Evolutionary conservation across 148 eudicot genomes (phyloP).

Genomic region (Cornus florida): DNA sequence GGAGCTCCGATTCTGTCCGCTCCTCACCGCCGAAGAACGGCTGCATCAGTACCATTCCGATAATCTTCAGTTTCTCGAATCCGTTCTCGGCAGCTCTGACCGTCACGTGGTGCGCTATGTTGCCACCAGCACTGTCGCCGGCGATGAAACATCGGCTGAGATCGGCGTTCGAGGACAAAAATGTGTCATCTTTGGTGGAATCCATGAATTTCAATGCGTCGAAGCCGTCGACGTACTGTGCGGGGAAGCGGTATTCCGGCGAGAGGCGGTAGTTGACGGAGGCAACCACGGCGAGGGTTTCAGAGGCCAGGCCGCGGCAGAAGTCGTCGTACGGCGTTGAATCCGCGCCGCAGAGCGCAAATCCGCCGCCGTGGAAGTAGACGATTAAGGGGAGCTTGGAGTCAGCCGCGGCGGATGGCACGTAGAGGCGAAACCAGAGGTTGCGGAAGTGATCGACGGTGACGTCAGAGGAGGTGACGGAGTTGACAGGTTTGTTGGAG

Average conservation of each 20-base stretch:
- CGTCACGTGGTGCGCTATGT: constrained; percentile 42
- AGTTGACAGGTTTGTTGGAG: constrained; percentile 16
- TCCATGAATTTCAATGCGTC: constrained; percentile 35
- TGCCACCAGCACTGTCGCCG: constrained; percentile 52
- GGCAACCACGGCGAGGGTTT: constrained; percentile 19
- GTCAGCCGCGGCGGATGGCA: neutral
- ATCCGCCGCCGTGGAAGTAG: constrained; percentile 54
- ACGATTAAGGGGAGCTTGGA: constrained; percentile 25
- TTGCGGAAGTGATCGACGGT: constrained; percentile 24
- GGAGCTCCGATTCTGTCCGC: constrained; percentile 39
- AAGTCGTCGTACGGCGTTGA: constrained; percentile 18
- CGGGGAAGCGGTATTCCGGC: constrained; percentile 36
- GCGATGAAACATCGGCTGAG: constrained; percentile 34
- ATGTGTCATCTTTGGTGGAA: neutral
- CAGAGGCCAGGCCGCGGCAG: constrained; percentile 34
- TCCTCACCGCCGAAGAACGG: constrained; percentile 47
- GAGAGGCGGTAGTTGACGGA: constrained; percentile 48
- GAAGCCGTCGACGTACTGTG: constrained; percentile 33
- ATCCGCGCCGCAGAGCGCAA: constrained; percentile 24
- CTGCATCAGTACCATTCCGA: constrained; percentile 34
- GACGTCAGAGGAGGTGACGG: constrained; percentile 27
- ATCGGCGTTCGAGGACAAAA: constrained; percentile 22
- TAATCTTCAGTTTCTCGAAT: constrained; percentile 22
- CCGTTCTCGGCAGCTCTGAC: constrained; percentile 8
- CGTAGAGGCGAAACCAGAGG: constrained; percentile 22